Percentiles rank a stretch among this genome's conserved stretches.
Evolutionary conservation across 1,139 yeast species (phyloP).

Genomic region (Wickerhamomyces sp.): DNA sequence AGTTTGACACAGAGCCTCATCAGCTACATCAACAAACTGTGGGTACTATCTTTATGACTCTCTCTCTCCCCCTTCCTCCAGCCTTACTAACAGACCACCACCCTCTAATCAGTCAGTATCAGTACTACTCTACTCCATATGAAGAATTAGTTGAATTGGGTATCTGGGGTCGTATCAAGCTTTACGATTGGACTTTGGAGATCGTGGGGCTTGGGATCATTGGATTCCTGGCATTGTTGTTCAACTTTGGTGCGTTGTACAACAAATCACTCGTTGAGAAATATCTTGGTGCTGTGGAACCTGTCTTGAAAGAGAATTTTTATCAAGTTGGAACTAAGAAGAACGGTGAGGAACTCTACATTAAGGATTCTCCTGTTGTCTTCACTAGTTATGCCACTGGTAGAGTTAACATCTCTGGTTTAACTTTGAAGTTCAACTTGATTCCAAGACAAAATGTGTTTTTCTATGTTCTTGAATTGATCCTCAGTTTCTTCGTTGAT

Average conservation of each 20-base stretch:
- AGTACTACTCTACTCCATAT: conserved; percentile 36
- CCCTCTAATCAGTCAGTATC: conserved; percentile 17
- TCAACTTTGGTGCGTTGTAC: conserved; percentile 51
- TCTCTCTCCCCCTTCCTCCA: background rate
- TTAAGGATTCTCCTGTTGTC: conserved; percentile 67
- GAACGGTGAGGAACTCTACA: conserved; percentile 41
- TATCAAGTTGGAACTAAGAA: conserved; percentile 68
- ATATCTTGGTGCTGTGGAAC: conserved; percentile 42
- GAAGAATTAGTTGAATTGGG: conserved; percentile 51
- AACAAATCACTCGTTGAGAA: conserved; percentile 53
- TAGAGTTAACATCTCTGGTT: conserved; percentile 65
- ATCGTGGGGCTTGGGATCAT: conserved; percentile 48
- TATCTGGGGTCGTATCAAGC: conserved; percentile 39
- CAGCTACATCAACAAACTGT: conserved; percentile 1
- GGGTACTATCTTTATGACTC: background rate
- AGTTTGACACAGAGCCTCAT: background rate
- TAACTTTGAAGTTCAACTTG: conserved; percentile 58
- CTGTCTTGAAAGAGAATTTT: conserved; percentile 61
- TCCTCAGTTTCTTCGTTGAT: conserved; percentile 37
- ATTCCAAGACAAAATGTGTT: conserved; percentile 78
- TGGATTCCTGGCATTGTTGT: conserved; percentile 35
- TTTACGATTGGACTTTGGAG: conserved; percentile 76
- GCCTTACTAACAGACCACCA: conserved; percentile 7
- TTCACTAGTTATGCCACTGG: conserved; percentile 86
- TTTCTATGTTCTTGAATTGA: conserved; percentile 52